Evolutionary conservation across 768 basidiomycete genomes (phyloP), one percentile per base, ranked within the genome.

Genomic region (Tricholoma flavovirens): DNA sequence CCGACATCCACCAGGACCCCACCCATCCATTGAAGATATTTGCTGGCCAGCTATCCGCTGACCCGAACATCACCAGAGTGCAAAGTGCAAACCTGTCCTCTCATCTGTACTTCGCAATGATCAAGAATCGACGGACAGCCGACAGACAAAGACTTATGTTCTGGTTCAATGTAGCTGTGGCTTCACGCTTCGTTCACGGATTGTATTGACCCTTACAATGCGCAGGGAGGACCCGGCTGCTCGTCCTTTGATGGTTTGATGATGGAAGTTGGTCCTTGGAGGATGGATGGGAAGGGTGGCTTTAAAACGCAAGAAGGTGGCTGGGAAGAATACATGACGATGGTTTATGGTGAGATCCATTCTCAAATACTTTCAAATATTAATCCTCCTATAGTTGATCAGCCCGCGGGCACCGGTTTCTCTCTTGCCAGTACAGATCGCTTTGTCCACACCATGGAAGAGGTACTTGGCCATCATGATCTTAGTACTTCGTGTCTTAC

Each of bases 181-280:
- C n/a, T 50, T 33, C 26, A n/a, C 14, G 42, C 24, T 12, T 46
- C 9, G 8, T 24, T 33, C 14, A 0, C 26, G 9, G 29, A 26
- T n/a, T 36, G 29, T 21, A 14, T 56, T 38, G 42, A 55, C 32
- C 49, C 17, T 59, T 49, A 21, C 26, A 9, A 40, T 45, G 59
- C 59, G 15, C 62, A 95, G 92, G 94, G 93, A 17, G 96, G 96
- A 1, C 96, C 96, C 17, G 97, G 97, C 26, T 98, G 97, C 69
- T 97, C 94, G 0, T 93, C 91, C 1, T 98, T 98, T 67, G 96
- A 98, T 64, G 96, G 96, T 2, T 79, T 94, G 15, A 88, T 98
- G 87, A 95, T 98, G 93, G 96, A 98, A 64, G 78, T 95, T n/a
- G 96, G 96, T 0, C 95, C 96, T 4, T 96, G 93, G 83, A 82